phyloP scores from a whole-genome alignment of 2,329 filamentous ascomycete genomes.

The Didymellaceae sp. region DNA sequence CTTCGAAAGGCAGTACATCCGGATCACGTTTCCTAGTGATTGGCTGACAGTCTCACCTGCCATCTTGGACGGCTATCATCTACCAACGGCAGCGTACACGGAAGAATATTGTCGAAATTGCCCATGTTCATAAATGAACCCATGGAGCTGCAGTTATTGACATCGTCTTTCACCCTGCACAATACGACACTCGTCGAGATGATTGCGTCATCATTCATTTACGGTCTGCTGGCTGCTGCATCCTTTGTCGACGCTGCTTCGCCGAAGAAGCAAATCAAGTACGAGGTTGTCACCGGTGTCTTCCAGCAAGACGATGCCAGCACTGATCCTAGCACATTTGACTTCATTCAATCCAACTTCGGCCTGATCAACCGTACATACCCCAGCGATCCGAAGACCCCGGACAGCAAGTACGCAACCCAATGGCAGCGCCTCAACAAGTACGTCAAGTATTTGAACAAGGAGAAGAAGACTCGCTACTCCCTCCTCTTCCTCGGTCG shows the following conservation, averaged over 20 bases:
- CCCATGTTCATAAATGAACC: constrained; percentile 16
- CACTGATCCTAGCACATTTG: constrained; percentile 63
- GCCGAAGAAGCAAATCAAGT: constrained; percentile 58
- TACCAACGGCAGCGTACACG: constrained; percentile 1
- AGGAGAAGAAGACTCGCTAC: constrained; percentile 59
- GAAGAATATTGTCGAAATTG: neutral
- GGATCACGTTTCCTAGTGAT: constrained; percentile 37
- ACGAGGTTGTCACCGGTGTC: constrained; percentile 66
- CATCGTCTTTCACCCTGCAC: neutral
- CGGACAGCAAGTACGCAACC: constrained; percentile 54
- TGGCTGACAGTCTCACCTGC: constrained; percentile 22
- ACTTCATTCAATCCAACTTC: constrained; percentile 60
- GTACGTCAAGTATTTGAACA: constrained; percentile 64
- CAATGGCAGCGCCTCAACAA: constrained; percentile 70
- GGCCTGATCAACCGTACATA: constrained; percentile 70
- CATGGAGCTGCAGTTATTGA: neutral
- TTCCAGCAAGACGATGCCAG: constrained; percentile 68
- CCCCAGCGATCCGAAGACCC: constrained; percentile 55
- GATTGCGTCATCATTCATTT: constrained; percentile 27
- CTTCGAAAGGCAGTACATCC: constrained; percentile 16
- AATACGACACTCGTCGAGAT: constrained; percentile 16
- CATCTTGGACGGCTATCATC: neutral
- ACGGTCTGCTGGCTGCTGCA: constrained; percentile 25
- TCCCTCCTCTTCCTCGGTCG: constrained; percentile 73
- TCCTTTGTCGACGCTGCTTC: constrained; percentile 23